Evolutionary conservation across 306 rosid genomes (phyloP).

Genomic region (Sechiopsis laciniata): DNA sequence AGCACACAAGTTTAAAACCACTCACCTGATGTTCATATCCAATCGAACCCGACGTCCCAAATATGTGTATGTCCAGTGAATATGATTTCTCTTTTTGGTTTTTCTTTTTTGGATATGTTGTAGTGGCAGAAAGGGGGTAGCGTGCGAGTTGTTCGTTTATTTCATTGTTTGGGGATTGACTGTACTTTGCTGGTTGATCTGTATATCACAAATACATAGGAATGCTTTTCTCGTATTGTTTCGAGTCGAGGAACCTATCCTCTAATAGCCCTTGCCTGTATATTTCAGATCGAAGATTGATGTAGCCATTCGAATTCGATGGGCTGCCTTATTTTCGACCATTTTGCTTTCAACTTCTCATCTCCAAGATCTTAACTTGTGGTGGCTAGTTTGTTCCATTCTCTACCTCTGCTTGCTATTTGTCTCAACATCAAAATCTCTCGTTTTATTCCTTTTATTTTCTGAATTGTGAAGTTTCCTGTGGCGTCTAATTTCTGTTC

Average conservation of each 20-base stretch:
- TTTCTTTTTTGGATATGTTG: slow-evolving; percentile 30
- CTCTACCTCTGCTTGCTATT: neutral
- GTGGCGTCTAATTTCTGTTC: neutral
- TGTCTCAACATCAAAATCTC: neutral
- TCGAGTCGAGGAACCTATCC: slow-evolving; percentile 24
- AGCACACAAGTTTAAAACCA: slow-evolving; percentile 52
- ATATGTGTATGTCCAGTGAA: slow-evolving; percentile 19
- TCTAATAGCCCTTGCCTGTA: slow-evolving; percentile 5
- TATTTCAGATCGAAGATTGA: slow-evolving; percentile 18
- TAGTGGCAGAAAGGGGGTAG: slow-evolving; percentile 37
- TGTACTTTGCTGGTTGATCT: slow-evolving; percentile 40
- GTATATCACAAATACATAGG: slow-evolving; percentile 35
- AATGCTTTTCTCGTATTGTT: slow-evolving; percentile 25
- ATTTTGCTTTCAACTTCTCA: too few relatives aligned
- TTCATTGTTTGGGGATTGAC: slow-evolving; percentile 31
- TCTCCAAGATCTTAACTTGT: too few relatives aligned
- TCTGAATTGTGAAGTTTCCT: neutral
- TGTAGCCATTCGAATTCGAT: neutral
- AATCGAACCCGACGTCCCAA: slow-evolving; percentile 26
- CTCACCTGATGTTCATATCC: slow-evolving; percentile 27
- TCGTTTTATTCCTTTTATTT: neutral
- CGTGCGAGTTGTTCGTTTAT: slow-evolving; percentile 26
- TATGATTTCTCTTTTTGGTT: slow-evolving; percentile 13
- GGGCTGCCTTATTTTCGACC: neutral
- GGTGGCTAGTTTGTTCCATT: too few relatives aligned